phyloP scores from a whole-genome alignment of 768 basidiomycete species.

The Crassisporium funariophilum region DNA sequence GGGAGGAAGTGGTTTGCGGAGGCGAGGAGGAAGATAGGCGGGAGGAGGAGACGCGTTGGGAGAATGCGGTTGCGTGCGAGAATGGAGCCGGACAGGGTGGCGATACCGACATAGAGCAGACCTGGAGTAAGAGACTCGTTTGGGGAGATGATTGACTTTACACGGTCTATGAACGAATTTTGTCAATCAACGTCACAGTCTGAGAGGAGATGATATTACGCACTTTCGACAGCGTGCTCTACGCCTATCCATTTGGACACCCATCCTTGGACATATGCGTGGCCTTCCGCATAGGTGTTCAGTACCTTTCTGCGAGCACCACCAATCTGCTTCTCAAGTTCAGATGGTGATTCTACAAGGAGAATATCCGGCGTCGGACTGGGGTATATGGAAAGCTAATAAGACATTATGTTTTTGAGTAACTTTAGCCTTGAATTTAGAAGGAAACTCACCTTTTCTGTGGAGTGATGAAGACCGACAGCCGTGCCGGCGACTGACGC shows the following conservation, averaged over 20 bases:
- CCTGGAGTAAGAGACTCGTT: slow-evolving; percentile 87
- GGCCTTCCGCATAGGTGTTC: slow-evolving; percentile 57
- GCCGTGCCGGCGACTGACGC: slow-evolving; percentile 34
- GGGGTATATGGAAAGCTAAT: slow-evolving; percentile 88
- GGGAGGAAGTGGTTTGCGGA: slow-evolving; percentile 88
- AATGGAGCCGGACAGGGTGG: slow-evolving; percentile 87
- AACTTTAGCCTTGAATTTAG: slow-evolving; percentile 1
- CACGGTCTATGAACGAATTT: slow-evolving; percentile 53
- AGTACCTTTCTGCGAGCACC: slow-evolving; percentile 61
- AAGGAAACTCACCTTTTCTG: slow-evolving; percentile 32
- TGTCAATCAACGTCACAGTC: neutral
- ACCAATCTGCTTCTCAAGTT: slow-evolving; percentile 78
- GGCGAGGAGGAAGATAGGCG: slow-evolving; percentile 69
- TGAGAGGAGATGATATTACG: slow-evolving; percentile 29
- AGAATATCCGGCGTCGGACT: slow-evolving; percentile 58
- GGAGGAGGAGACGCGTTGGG: slow-evolving; percentile 69
- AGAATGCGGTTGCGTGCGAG: slow-evolving; percentile 77
- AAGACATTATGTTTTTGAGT: neutral
- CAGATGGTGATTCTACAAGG: slow-evolving; percentile 75
- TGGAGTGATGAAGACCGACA: slow-evolving; percentile 31
- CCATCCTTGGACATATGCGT: slow-evolving; percentile 66
- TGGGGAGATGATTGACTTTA: slow-evolving; percentile 80
- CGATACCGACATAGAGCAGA: slow-evolving; percentile 87
- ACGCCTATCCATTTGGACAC: slow-evolving; percentile 84
- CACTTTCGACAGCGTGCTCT: slow-evolving; percentile 85